phyloP scores from a whole-genome alignment of 2,329 filamentous ascomycete genomes.

The Sporothrix protearum region DNA sequence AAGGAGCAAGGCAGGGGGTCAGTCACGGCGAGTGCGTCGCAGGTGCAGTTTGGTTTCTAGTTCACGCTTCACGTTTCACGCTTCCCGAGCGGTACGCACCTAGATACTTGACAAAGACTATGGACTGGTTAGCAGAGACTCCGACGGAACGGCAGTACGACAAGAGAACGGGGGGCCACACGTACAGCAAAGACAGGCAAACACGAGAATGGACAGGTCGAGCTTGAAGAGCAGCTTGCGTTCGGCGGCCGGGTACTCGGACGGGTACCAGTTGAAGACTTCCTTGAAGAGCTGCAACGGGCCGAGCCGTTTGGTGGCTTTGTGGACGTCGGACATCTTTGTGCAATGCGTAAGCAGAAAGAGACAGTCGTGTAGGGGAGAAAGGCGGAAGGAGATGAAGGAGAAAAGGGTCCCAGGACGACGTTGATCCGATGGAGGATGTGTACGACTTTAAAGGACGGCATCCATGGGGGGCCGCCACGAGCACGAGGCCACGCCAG shows the following conservation, averaged over 20 bases:
- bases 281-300: slow-evolving; percentile 33
- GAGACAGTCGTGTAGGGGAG: no score
- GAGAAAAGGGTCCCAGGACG: no score
- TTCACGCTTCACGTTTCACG: no score
- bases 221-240: slow-evolving; percentile 37
- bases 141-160: neutral
- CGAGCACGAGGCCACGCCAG: neutral
- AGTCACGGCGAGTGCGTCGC: no score
- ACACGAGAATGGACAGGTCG: slow-evolving; percentile 36
- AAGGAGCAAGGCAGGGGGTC: no score
- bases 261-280: slow-evolving; percentile 38
- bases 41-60: no score
- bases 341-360: no score
- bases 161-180: slow-evolving; percentile 11
- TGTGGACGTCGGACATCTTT: neutral
- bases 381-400: no score
- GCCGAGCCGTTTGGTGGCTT: slow-evolving; percentile 17
- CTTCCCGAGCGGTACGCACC: slow-evolving; percentile 30
- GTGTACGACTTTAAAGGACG: neutral
- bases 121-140: no score
- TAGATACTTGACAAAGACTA: slow-evolving; percentile 38
- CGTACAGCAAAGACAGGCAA: slow-evolving; percentile 37
- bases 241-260: slow-evolving; percentile 34
- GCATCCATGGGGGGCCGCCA: neutral
- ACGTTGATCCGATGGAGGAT: neutral